Evolutionary conservation across 1,139 yeast species (phyloP), one percentile per base, ranked within the genome.

Genomic region (Yamadazyma jaroonii): DNA sequence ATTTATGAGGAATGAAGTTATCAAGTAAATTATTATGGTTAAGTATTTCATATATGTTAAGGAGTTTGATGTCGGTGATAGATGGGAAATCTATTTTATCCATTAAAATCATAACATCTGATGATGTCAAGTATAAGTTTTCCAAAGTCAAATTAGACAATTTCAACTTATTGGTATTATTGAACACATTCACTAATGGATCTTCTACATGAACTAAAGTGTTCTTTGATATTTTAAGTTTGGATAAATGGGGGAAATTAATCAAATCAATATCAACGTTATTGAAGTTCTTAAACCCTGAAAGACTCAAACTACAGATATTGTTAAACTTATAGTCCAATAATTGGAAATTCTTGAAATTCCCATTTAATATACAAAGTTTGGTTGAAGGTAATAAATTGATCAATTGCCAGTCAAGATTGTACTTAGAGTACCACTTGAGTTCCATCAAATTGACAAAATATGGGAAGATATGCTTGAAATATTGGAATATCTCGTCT

Each of bases 401-500:
- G n/a, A 55, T 38, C 3, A 50, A 31, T 2, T 38, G 37, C 15
- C 49, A 35, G 27, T 49, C 48, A 6, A 54, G 36, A 38, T 49
- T 46, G 31, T 46, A 45, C 28, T 45, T 44, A 8, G 49, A 48
- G 27, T 48, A 48, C 66, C 65, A 61, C 29, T 49, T 45, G 31
- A 61, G 53, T 17, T 49, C 50, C 6, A 34, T 38, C 31, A 61
- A 44, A 36, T 51, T 53, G 1, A 17, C 29, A 37, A 61, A 49
- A 7, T 43, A 28, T 1, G 61, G 61, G 27, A 60, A 43, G 6
- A 50, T 42, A 3, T 32, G 12, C n/a, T 41, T 30, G 11, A 61
- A 44, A 23, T 45, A 46, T 6, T 44, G 36, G n/a, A 48, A 31
- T 13, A 60, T 38, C 28, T 49, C 52, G 21, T 53, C 47, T 37